Conservation (phyloP, 2,329 filamentous ascomycete species). For the Talaromyces sp. region DNA sequence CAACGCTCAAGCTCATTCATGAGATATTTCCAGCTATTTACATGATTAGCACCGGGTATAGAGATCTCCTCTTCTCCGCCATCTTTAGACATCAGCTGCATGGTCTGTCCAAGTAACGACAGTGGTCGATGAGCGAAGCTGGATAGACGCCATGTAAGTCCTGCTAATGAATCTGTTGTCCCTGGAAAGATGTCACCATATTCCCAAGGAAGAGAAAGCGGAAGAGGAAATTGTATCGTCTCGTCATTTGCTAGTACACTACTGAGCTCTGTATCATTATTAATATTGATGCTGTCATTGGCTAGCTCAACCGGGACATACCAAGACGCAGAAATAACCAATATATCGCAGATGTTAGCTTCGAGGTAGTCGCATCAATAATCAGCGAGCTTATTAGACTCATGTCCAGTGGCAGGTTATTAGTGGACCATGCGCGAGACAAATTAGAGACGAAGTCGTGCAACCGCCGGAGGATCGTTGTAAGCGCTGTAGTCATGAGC, state of each 20-base stretch:
- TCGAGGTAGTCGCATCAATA: background rate
- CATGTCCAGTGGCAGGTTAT: background rate
- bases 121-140: background rate
- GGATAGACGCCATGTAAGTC: background rate
- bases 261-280: background rate
- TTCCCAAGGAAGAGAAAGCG: background rate
- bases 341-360: slow-evolving; percentile 25
- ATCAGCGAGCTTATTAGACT: background rate
- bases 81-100: background rate
- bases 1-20: slow-evolving; percentile 23
- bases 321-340: slow-evolving; percentile 30
- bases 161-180: background rate
- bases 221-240: background rate
- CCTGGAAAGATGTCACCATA: background rate
- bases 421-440: background rate
- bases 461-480: background rate
- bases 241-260: background rate
- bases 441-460: background rate
- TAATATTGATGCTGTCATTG: background rate
- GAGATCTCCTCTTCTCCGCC: background rate
- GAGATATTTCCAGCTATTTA: slow-evolving; percentile 14
- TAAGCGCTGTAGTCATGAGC: background rate
- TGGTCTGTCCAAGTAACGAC: background rate
- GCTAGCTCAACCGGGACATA: slow-evolving; percentile 18
- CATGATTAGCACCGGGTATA: background rate